phyloP scores from a whole-genome alignment of 352 stramenopile genomes.

The Halophytophthora polymorphica region DNA sequence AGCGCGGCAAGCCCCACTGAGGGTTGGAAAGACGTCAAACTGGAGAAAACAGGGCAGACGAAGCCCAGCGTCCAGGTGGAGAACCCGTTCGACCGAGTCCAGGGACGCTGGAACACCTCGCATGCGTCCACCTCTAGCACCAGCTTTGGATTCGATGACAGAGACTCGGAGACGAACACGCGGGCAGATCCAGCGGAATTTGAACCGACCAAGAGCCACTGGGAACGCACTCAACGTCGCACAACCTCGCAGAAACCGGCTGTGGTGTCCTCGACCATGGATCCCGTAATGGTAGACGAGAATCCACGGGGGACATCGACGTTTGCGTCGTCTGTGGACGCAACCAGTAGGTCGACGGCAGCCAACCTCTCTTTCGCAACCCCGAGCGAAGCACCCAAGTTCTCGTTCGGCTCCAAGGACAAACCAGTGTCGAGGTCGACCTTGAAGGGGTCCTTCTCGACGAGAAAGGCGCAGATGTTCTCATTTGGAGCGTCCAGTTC shows the following conservation, averaged over 20 bases:
- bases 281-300: too few relatives aligned
- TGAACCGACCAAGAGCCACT: too few relatives aligned
- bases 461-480: conserved; percentile 16
- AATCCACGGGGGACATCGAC: too few relatives aligned
- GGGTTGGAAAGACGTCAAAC: too few relatives aligned
- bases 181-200: too few relatives aligned
- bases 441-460: neutral
- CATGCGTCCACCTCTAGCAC: neutral
- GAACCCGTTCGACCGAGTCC: neutral
- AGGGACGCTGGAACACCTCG: neutral
- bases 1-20: too few relatives aligned
- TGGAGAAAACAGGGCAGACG: neutral
- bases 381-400: conserved; percentile 7
- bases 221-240: too few relatives aligned
- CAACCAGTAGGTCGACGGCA: neutral
- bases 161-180: neutral
- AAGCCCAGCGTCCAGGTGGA: neutral
- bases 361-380: neutral
- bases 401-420: conserved; percentile 7
- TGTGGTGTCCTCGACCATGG: too few relatives aligned
- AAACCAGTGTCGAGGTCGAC: neutral
- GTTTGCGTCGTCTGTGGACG: neutral
- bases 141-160: neutral
- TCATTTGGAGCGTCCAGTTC: conserved; percentile 16
- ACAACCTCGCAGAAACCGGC: too few relatives aligned